Evolutionary conservation across 371 early-diverging fungal genomes (phyloP).

Genomic region (Mortierella polycephala): DNA sequence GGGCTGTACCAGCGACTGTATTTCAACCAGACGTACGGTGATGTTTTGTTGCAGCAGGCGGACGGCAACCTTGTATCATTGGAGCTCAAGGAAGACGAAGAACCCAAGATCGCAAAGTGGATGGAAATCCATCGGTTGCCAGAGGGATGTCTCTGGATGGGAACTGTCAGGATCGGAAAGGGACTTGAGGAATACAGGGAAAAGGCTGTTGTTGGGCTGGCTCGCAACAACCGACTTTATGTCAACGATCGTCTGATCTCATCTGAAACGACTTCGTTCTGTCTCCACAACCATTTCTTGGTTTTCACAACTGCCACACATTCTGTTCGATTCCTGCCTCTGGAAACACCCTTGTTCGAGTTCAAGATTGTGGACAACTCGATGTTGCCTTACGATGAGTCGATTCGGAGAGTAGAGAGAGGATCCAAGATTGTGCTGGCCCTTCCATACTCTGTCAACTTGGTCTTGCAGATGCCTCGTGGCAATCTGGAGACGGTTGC

Average conservation of each 20-base stretch:
- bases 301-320: constrained; percentile 91
- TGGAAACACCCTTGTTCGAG: constrained; percentile 47
- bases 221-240: constrained; percentile 85
- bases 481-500: constrained; percentile 97
- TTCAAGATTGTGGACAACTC: constrained; percentile 64
- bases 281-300: constrained; percentile 83
- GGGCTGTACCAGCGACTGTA: constrained; percentile 45
- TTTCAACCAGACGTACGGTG: constrained; percentile 50
- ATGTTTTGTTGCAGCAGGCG: constrained; percentile 42
- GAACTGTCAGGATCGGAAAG: constrained; percentile 62
- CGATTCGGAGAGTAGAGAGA: constrained; percentile 87
- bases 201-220: constrained; percentile 75
- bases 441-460: constrained; percentile 71
- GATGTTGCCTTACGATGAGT: constrained; percentile 75
- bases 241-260: constrained; percentile 75
- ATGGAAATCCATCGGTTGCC: constrained; percentile 57
- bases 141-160: constrained; percentile 76
- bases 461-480: constrained; percentile 96
- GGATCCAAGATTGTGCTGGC: constrained; percentile 88
- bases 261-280: constrained; percentile 88
- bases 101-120: constrained; percentile 30
- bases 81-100: constrained; percentile 22
- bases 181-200: constrained; percentile 57
- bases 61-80: constrained; percentile 33
- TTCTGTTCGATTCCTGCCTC: constrained; percentile 75